Conservation (phyloP, 306 rosid species). For the Prunus kanzakura region DNA sequence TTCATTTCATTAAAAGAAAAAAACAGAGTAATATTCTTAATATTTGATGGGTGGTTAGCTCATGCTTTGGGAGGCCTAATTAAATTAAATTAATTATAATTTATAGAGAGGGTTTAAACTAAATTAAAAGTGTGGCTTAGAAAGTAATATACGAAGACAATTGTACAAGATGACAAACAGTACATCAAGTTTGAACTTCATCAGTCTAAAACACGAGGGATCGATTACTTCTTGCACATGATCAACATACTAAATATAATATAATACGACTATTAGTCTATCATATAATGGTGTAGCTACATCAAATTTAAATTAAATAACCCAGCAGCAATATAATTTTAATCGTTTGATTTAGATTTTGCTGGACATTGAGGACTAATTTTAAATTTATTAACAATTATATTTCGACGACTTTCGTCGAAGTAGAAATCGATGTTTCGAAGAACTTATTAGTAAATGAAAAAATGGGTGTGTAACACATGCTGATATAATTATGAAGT, state of each 20-base stretch:
- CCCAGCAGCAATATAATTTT: neutral
- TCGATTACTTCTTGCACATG: neutral
- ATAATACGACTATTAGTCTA: neutral
- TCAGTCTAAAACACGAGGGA: neutral
- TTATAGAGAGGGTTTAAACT: too few relatives aligned
- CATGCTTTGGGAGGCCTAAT: neutral
- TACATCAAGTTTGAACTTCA: neutral
- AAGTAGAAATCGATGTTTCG: neutral
- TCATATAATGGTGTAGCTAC: neutral
- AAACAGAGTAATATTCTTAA: too few relatives aligned
- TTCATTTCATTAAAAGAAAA: too few relatives aligned
- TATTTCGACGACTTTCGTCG: neutral
- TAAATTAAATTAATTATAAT: too few relatives aligned
- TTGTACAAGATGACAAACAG: neutral
- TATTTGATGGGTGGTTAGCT: too few relatives aligned
- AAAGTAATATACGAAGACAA: neutral
- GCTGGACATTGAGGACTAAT: neutral
- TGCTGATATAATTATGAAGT: neutral
- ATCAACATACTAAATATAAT: neutral
- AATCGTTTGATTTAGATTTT: neutral
- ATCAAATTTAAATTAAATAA: neutral
- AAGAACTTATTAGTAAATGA: neutral
- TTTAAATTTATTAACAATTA: neutral
- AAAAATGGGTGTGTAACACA: neutral
- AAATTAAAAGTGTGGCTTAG: neutral